Conservation (phyloP, 306 rosid species). For the Oxytropis ochrocephala region DNA sequence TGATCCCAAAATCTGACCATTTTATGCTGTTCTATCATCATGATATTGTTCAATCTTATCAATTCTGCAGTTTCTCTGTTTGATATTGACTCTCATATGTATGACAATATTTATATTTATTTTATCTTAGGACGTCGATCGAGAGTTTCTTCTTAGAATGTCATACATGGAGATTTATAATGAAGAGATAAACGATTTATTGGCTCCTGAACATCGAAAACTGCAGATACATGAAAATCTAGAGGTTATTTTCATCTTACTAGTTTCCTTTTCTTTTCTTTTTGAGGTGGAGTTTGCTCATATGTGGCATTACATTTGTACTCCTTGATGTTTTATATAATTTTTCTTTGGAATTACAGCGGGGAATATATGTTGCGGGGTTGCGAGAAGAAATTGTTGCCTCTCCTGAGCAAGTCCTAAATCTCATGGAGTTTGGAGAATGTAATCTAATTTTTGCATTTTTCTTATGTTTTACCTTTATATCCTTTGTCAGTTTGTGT, state of each 20-base stretch:
- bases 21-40: not conserved
- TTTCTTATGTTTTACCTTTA: not conserved
- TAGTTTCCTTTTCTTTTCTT: not conserved
- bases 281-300: not conserved
- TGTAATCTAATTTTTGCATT: slow-evolving; percentile 34
- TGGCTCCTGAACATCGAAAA: slow-evolving; percentile 93
- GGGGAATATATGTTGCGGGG: slow-evolving; percentile 95
- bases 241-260: slow-evolving; percentile 43
- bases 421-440: slow-evolving; percentile 86
- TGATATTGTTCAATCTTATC: not conserved
- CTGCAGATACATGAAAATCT: slow-evolving; percentile 90
- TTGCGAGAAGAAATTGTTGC: slow-evolving; percentile 92
- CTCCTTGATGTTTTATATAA: not conserved
- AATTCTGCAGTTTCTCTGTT: not conserved
- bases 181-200: slow-evolving; percentile 88
- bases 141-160: slow-evolving; percentile 94
- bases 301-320: not conserved
- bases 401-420: slow-evolving; percentile 82
- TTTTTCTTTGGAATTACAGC: slow-evolving; percentile 42
- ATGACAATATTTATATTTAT: not conserved
- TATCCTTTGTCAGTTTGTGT: not conserved
- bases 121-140: slow-evolving; percentile 56
- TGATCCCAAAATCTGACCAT: not conserved
- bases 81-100: not conserved
- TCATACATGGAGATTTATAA: slow-evolving; percentile 97